A percentile compares a stretch with the other conserved stretches of the same genome.
Conservation (phyloP, 2,329 filamentous ascomycete species). For the Celoporthe dispersa region DNA sequence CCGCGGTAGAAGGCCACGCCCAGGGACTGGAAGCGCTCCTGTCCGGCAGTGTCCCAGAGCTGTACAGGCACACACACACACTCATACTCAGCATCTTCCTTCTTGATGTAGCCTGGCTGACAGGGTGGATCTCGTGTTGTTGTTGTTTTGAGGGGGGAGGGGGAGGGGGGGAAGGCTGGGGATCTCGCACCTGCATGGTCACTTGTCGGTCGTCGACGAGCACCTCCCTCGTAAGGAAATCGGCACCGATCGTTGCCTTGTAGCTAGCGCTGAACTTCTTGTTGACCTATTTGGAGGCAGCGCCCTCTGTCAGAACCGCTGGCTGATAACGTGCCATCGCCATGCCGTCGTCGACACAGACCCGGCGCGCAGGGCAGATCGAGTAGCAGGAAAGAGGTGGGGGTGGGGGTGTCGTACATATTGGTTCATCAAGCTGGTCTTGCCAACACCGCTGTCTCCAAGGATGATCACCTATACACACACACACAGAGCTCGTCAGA, state of each 20-base stretch:
- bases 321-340: background rate
- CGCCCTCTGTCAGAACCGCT: slow-evolving; percentile 18
- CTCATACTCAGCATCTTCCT: slow-evolving; percentile 6
- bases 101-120: background rate
- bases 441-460: slow-evolving; percentile 97
- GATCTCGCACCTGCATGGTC: slow-evolving; percentile 74
- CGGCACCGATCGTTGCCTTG: slow-evolving; percentile 98
- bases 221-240: slow-evolving; percentile 98
- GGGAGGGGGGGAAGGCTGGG: background rate
- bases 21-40: slow-evolving; percentile 92
- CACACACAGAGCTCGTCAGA: slow-evolving; percentile 21
- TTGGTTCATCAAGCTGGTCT: slow-evolving; percentile 99
- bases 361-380: background rate
- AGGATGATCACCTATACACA: slow-evolving; percentile 87
- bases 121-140: background rate
- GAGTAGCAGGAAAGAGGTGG: slow-evolving; percentile 16
- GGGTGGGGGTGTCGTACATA: slow-evolving; percentile 71
- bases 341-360: too few relatives aligned
- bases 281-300: slow-evolving; percentile 75
- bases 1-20: slow-evolving; percentile 97
- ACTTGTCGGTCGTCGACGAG: slow-evolving; percentile 95
- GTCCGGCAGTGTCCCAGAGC: slow-evolving; percentile 98
- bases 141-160: too few relatives aligned
- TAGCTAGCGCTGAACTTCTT: slow-evolving; percentile 99
- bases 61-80: slow-evolving; percentile 42